A percentile compares a stretch with the other conserved stretches of the same genome.
Evolutionary conservation across 129 eudicot genomes (phyloP).

Genomic region (Ambrosia trifida): DNA sequence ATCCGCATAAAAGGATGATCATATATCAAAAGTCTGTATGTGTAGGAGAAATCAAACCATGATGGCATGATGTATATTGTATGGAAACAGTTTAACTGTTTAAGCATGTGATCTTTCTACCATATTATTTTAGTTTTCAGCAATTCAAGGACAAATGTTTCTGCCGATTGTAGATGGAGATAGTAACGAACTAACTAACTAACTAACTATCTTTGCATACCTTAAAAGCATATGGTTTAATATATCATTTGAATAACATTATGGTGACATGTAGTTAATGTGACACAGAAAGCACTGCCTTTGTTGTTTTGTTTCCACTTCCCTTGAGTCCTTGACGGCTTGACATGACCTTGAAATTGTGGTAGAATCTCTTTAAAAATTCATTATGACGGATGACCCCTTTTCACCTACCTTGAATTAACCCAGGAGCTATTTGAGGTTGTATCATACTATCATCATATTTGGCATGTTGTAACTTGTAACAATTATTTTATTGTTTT

Average conservation of each 20-base stretch:
- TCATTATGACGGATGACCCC: constrained; percentile 7
- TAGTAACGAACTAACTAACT: constrained; percentile 14
- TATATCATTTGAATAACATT: constrained; percentile 9
- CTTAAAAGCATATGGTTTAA: constrained; percentile 9
- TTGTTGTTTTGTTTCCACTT: not conserved
- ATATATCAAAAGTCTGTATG: not conserved
- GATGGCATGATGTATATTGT: too few species aligned
- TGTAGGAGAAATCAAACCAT: not conserved
- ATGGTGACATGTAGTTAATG: constrained; percentile 9
- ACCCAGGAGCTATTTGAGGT: constrained; percentile 21
- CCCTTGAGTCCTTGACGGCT: too few species aligned
- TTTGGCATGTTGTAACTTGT: not conserved
- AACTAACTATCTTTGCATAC: not conserved
- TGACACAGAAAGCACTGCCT: not conserved
- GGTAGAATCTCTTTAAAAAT: not conserved
- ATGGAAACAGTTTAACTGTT: not conserved
- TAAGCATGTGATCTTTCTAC: not conserved
- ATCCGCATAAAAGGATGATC: not conserved
- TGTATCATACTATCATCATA: constrained; percentile 1
- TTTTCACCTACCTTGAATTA: constrained; percentile 6
- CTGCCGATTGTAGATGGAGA: constrained; percentile 1
- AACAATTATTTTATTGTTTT: constrained; percentile 6
- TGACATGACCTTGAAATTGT: constrained; percentile 7
- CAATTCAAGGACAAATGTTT: not conserved
- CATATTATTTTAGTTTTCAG: not conserved